Base-by-base conservation (phyloP, 2,329 filamentous ascomycete species). In the Xylariaceae sp. region DNA sequence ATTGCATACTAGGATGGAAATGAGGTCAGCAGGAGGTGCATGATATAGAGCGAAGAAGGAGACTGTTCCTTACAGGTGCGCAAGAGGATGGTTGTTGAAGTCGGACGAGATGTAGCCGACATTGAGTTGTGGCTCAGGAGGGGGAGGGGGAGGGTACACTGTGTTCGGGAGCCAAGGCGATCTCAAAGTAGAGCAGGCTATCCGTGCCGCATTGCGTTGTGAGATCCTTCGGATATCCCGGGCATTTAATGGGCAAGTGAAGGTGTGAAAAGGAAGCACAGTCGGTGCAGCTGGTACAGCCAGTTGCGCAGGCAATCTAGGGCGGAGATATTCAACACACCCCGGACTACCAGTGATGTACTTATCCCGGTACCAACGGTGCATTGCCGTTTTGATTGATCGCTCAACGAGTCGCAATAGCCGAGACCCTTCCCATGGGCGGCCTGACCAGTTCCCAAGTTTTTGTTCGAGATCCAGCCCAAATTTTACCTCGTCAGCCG, bases 61-160 rank as follows among this genome's bases (percentile, higher is more conserved):
- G 17, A 34, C 12, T 8, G 8, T 32, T 12, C 59, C 76, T 69
- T 70, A 81, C 76, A 98, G 67, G 69, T 98, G 93, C 20, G 93
- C 93, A 25, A 98, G 72, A 4, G 93, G 93, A 63, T 98, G 93
- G 58, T 98, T 98, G 63, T 98, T 98, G 69, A 98, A 98, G 67
- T 98, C 93, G 0, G 93, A 97, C 3, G 93, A 97, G 29, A 98
- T 83, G 64, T 98, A 98, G 37, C 93, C 93, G 49, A 98, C 82
- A 55, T 89, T 92, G n/a, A 98, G 75, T 54, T 85, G 81, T 1
- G 91, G 90, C 35, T 73, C 76, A 2, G 93, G 93, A 2, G 93
- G 91, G 2, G 80, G 67, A 0, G 93, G 93, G 2, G 93, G 93
- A n/a, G 81, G 80, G 58, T 88, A 95, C 0, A 97, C 87, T 0